A percentile compares a stretch with the other conserved stretches of the same genome.
Conservation (phyloP, 2,329 filamentous ascomycete species). For the Diaporthe humulicola region DNA sequence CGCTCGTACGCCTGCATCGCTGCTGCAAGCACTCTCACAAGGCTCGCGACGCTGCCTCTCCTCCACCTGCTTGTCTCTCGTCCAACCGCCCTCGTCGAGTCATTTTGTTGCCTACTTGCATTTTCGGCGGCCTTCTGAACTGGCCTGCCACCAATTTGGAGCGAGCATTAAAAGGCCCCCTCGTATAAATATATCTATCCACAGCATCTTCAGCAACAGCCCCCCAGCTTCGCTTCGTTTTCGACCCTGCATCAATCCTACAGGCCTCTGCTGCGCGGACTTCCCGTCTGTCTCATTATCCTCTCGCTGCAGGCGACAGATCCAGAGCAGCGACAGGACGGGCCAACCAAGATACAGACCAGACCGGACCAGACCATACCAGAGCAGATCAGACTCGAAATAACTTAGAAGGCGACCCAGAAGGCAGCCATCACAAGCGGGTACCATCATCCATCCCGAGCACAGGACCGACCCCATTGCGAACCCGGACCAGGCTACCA, state of each 20-base stretch:
- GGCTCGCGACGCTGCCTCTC: conserved; percentile 1
- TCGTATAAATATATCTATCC: conserved; percentile 21
- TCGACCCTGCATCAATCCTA: conserved; percentile 11
- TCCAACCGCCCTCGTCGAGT: conserved; percentile 16
- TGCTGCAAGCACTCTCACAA: conserved; percentile 18
- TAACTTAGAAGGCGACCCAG: not conserved
- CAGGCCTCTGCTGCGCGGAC: conserved; percentile 11
- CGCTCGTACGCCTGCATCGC: conserved; percentile 18
- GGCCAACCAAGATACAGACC: not conserved
- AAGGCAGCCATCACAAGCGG: conserved; percentile 20
- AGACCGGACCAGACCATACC: not conserved
- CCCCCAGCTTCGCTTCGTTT: conserved; percentile 3
- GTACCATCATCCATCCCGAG: conserved; percentile 5
- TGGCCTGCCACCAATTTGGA: conserved; percentile 21
- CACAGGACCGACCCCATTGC: conserved; percentile 1
- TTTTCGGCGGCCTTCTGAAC: not conserved
- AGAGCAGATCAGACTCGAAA: conserved; percentile 12
- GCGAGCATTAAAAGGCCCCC: not conserved
- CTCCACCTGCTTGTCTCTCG: not conserved
- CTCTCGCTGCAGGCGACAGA: conserved; percentile 8
- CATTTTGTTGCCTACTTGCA: conserved; percentile 9
- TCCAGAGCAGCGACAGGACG: conserved; percentile 10
- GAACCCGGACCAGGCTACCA: conserved; percentile 15
- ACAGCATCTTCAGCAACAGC: conserved; percentile 17
- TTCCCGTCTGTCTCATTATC: not conserved